Conservation (phyloP, 257 asterid species). For the Scutellaria baicalensis region DNA sequence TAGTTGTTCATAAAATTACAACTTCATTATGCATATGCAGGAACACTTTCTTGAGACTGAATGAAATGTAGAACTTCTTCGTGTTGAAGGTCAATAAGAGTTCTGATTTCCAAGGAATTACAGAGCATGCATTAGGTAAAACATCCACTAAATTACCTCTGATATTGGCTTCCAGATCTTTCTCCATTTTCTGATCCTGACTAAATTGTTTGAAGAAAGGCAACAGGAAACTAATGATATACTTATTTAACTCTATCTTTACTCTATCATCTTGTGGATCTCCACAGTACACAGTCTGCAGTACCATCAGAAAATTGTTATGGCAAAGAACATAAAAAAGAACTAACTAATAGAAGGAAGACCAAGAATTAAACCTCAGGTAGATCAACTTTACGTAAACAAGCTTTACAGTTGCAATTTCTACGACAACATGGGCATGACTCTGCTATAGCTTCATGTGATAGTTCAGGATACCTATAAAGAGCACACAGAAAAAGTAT, state of each 20-base stretch:
- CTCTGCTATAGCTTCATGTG: constrained; percentile 33
- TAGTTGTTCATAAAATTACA: background rate
- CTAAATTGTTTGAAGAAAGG: constrained; percentile 34
- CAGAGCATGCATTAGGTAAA: background rate
- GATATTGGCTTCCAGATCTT: constrained; percentile 39
- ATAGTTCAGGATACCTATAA: constrained; percentile 54
- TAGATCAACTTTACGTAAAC: constrained; percentile 28
- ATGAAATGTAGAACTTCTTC: background rate
- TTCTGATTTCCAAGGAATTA: background rate
- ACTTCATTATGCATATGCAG: background rate
- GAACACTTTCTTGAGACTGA: background rate
- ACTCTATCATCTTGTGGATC: constrained; percentile 16
- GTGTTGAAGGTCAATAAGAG: background rate
- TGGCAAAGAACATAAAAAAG: background rate
- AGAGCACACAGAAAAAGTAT: background rate
- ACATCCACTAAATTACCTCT: constrained; percentile 29
- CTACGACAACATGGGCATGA: constrained; percentile 50
- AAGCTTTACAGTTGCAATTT: constrained; percentile 62
- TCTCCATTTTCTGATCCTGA: constrained; percentile 37
- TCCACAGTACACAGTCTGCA: constrained; percentile 39
- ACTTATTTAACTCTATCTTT: constrained; percentile 17
- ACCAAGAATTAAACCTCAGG: constrained; percentile 25
- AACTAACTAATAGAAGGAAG: background rate
- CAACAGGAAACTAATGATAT: constrained; percentile 27
- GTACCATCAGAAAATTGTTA: background rate